Percentiles rank a stretch among this genome's conserved stretches.
These are phyloP conservation scores for Pestalotiopsis fici DNA, from an alignment of 2,329 filamentous ascomycete species.

Conservation along the genomic window DNA sequence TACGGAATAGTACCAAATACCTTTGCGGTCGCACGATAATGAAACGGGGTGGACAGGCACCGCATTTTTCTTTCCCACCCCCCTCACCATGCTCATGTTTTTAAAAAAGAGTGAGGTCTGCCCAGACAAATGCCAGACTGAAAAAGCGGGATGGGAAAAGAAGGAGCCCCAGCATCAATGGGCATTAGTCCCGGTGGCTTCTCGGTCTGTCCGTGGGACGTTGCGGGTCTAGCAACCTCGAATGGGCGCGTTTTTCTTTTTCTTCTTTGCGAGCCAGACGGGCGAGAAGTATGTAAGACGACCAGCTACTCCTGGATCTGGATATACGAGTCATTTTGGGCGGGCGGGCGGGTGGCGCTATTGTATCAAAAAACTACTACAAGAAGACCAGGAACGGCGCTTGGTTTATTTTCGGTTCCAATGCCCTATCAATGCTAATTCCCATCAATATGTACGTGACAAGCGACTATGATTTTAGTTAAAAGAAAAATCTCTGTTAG, in stretches of 20 bases:
- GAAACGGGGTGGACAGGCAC: not conserved
- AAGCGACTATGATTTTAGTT: not conserved
- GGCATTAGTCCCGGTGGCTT: slow-evolving; percentile 11
- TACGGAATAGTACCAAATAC: not conserved
- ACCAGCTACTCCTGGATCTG: not conserved
- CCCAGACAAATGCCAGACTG: not conserved
- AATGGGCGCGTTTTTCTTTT: not conserved
- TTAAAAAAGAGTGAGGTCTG: not conserved
- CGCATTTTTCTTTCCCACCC: not conserved
- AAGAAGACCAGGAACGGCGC: not conserved
- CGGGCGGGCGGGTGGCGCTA: not conserved
- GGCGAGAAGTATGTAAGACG: not conserved
- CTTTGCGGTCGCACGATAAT: slow-evolving; percentile 6
- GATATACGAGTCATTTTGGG: not conserved
- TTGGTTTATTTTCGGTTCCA: not conserved
- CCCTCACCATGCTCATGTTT: not conserved
- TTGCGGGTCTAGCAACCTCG: not conserved
- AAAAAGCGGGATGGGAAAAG: not conserved
- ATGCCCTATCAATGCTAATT: not conserved
- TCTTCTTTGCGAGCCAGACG: not conserved
- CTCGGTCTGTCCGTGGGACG: slow-evolving; percentile 12
- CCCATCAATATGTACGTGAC: not conserved
- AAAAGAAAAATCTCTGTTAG: too few species aligned
- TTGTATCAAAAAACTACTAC: not conserved
- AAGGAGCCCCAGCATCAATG: not conserved